Conservation (phyloP, 441 rosid genomes). For the Melastoma candidum region DNA sequence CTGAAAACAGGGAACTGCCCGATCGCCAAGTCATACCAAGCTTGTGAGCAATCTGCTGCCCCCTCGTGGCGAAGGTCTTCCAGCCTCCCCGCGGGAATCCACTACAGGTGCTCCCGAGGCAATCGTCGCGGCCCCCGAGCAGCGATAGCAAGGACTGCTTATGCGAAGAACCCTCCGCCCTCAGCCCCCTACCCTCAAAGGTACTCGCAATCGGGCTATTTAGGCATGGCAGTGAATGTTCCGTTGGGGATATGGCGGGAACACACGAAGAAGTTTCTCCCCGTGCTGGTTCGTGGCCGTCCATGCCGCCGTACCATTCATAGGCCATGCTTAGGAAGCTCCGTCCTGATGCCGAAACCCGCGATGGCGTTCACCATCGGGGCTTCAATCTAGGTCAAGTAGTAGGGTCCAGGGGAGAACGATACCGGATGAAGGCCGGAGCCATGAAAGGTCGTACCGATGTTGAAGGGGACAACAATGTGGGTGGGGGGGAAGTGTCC, state of each 20-base stretch:
- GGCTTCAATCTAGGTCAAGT: constrained; percentile 64
- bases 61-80: constrained; percentile 55
- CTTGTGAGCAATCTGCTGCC: constrained; percentile 48
- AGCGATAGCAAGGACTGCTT: constrained; percentile 52
- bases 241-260: constrained; percentile 73
- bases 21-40: constrained; percentile 57
- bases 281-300: constrained; percentile 59
- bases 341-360: constrained; percentile 58
- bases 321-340: constrained; percentile 59
- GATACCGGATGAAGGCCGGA: constrained; percentile 36
- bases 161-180: constrained; percentile 64
- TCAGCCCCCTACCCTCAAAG: constrained; percentile 52
- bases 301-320: constrained; percentile 75
- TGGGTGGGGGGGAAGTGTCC: not conserved
- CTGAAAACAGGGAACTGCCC: constrained; percentile 63
- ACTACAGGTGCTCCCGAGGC: constrained; percentile 44
- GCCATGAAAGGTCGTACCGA: constrained; percentile 19
- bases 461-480: constrained; percentile 12
- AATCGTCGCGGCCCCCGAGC: constrained; percentile 59
- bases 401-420: constrained; percentile 71
- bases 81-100: constrained; percentile 60
- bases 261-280: constrained; percentile 54
- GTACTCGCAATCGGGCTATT: constrained; percentile 47
- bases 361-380: constrained; percentile 71
- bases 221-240: constrained; percentile 70